Percentiles rank a stretch among this genome's conserved stretches.
Conservation (phyloP, 345 rosid species). For the Eucalyptus marginata region DNA sequence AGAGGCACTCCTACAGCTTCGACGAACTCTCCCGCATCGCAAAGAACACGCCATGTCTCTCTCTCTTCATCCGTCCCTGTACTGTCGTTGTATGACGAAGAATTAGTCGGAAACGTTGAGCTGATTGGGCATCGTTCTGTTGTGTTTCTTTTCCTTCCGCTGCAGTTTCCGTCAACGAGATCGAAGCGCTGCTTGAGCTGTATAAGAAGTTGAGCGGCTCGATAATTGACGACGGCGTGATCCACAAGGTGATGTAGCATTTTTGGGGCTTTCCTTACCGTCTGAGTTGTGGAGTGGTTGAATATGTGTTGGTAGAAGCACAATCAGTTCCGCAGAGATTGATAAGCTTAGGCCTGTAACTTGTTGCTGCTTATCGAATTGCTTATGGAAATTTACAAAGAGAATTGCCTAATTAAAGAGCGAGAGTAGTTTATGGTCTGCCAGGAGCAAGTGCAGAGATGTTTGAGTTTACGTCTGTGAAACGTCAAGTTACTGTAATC, state of each 20-base stretch:
- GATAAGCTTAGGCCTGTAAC: background rate
- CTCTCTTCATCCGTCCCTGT: background rate
- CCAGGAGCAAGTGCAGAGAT: background rate
- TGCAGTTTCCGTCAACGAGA: slow-evolving; percentile 55
- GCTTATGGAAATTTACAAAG: background rate
- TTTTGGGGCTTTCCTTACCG: background rate
- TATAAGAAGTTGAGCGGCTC: slow-evolving; percentile 51
- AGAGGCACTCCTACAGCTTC: slow-evolving; percentile 5
- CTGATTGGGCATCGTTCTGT: background rate
- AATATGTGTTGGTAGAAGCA: background rate
- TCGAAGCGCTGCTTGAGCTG: slow-evolving; percentile 48
- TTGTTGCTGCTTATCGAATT: background rate
- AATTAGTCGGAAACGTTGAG: background rate
- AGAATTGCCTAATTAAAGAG: background rate
- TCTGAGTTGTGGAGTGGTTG: background rate
- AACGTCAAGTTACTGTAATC: background rate
- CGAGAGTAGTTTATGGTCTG: background rate
- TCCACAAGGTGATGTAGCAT: slow-evolving; percentile 32
- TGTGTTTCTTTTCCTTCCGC: background rate
- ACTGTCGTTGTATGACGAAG: background rate
- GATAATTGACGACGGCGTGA: slow-evolving; percentile 47
- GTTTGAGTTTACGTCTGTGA: background rate
- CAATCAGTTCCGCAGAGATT: background rate
- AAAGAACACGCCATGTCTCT: background rate
- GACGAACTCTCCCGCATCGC: slow-evolving; percentile 22